phyloP scores from a whole-genome alignment of 768 basidiomycete species.

The Lentinus brumalis region DNA sequence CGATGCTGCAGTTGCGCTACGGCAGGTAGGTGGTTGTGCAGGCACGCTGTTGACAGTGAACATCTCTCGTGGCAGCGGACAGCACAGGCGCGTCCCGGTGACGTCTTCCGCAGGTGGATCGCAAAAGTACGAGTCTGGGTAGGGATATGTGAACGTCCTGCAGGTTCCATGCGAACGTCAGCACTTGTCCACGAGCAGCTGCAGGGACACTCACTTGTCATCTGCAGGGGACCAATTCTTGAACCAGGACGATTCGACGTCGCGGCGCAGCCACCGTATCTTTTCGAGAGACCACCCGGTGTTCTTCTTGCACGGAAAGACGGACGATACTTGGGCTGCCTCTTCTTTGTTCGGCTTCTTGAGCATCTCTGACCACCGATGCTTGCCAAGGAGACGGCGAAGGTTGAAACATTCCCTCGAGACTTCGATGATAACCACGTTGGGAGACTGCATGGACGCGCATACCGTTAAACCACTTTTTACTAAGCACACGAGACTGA shows the following conservation, averaged over 20 bases:
- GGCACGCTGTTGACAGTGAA: not conserved
- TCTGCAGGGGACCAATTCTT: slow-evolving; percentile 10
- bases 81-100: slow-evolving; percentile 41
- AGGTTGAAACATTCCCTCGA: slow-evolving; percentile 32
- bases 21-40: not conserved
- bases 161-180: not conserved
- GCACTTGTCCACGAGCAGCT: not conserved
- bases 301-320: slow-evolving; percentile 43
- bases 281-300: slow-evolving; percentile 45
- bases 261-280: slow-evolving; percentile 47
- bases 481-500: too few species aligned
- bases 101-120: slow-evolving; percentile 41
- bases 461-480: too few species aligned
- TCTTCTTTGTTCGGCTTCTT: slow-evolving; percentile 33
- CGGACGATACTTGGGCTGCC: slow-evolving; percentile 27
- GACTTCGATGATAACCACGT: slow-evolving; percentile 48
- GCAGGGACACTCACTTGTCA: not conserved
- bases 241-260: slow-evolving; percentile 46
- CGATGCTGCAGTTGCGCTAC: not conserved
- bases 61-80: slow-evolving; percentile 39
- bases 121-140: slow-evolving; percentile 43
- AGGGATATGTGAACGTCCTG: slow-evolving; percentile 39
- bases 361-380: slow-evolving; percentile 46
- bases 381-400: slow-evolving; percentile 42
- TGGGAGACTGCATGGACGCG: slow-evolving; percentile 37